Evolutionary conservation across 2,329 filamentous ascomycete species (phyloP).

Genomic region (Penicillium verrucosum): DNA sequence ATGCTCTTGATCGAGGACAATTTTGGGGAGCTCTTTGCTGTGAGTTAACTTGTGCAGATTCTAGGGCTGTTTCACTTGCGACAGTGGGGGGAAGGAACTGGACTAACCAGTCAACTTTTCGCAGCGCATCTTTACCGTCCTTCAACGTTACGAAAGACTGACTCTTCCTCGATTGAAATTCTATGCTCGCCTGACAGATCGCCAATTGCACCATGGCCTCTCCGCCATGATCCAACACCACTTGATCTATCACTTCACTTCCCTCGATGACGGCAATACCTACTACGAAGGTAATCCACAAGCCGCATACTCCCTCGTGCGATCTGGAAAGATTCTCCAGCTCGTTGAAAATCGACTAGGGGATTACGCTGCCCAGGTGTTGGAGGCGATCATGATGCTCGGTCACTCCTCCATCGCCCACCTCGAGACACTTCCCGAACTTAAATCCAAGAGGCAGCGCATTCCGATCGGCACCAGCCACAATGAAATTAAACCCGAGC

Average conservation of each 20-base stretch:
- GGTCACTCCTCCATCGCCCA: constrained; percentile 65
- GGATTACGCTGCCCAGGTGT: constrained; percentile 66
- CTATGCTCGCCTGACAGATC: constrained; percentile 68
- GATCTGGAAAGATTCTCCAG: constrained; percentile 76
- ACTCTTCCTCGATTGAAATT: constrained; percentile 66
- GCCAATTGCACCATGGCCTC: constrained; percentile 76
- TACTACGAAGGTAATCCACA: constrained; percentile 81
- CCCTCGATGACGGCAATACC: constrained; percentile 59
- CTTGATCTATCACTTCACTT: constrained; percentile 70
- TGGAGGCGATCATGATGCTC: constrained; percentile 70
- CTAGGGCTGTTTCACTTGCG: neutral
- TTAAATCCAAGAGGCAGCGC: constrained; percentile 21
- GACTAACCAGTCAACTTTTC: constrained; percentile 11
- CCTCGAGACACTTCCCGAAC: constrained; percentile 41
- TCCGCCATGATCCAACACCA: constrained; percentile 85
- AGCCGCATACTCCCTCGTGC: constrained; percentile 76
- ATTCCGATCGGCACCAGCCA: constrained; percentile 27
- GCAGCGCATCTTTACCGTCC: constrained; percentile 78
- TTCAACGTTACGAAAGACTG: constrained; percentile 76
- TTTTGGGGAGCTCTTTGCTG: constrained; percentile 87
- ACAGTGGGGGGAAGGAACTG: constrained; percentile 3
- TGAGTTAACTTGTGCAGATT: constrained; percentile 50
- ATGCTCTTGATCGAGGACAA: constrained; percentile 82
- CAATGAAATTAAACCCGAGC: constrained; percentile 21
- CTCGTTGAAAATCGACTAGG: constrained; percentile 73